Conservation (phyloP, 306 rosid species). For the Cucumis melo region DNA sequence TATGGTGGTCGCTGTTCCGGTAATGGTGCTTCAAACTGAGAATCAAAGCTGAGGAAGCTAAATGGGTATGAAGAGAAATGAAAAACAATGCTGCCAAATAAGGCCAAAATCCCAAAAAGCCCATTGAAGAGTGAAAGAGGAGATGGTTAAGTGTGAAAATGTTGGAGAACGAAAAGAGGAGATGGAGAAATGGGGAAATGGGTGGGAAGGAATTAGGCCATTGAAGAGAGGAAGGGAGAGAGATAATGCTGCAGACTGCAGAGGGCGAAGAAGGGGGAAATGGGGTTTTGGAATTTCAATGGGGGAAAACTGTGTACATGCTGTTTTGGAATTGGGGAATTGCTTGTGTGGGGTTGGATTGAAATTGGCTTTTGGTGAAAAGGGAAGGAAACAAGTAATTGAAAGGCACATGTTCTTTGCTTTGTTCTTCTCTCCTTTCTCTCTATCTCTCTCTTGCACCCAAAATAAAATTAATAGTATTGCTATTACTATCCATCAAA, state of each 20-base stretch:
- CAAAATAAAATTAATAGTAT: too few relatives aligned
- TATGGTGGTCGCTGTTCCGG: conserved; percentile 19
- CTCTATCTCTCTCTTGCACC: background rate
- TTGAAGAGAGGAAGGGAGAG: conserved; percentile 1
- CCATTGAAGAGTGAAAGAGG: background rate
- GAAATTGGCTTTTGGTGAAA: conserved; percentile 1
- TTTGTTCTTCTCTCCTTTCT: conserved; percentile 6
- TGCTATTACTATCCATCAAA: too few relatives aligned
- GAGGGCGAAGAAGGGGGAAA: background rate
- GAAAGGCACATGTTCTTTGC: conserved; percentile 41
- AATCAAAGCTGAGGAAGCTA: conserved; percentile 41
- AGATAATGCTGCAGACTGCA: too few relatives aligned
- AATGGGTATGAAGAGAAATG: conserved; percentile 22
- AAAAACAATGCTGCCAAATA: conserved; percentile 16
- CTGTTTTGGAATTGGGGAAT: background rate
- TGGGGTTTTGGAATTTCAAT: background rate
- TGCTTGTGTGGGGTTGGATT: background rate
- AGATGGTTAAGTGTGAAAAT: background rate
- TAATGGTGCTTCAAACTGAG: conserved; percentile 49
- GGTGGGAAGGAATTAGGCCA: background rate
- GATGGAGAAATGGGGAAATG: background rate
- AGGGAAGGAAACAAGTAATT: conserved; percentile 11
- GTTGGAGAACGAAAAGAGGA: background rate
- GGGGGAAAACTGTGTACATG: background rate
- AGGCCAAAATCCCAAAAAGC: background rate